These are phyloP conservation scores for Pseudomassariella vexata DNA, from an alignment of 2,329 filamentous ascomycete species.

Conservation along the genomic window DNA sequence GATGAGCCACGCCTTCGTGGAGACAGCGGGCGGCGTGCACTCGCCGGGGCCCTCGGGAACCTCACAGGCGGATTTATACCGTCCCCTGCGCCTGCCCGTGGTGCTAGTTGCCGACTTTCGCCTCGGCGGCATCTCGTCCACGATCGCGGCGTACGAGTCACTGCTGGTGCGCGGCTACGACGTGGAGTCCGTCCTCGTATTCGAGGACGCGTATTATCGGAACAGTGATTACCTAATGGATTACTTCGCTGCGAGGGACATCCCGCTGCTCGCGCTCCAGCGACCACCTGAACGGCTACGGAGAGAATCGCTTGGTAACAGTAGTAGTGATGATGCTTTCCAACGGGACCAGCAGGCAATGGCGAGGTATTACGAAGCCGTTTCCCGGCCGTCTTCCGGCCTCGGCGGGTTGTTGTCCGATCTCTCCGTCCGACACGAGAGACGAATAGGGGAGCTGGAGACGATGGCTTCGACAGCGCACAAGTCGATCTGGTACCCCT, in stretches of 20 bases:
- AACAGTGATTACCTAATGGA: constrained; percentile 61
- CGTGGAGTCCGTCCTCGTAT: constrained; percentile 63
- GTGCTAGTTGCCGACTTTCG: constrained; percentile 70
- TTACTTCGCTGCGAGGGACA: constrained; percentile 58
- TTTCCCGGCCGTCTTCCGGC: constrained; percentile 26
- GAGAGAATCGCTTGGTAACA: no score
- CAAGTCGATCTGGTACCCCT: constrained; percentile 75
- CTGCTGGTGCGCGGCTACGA: constrained; percentile 74
- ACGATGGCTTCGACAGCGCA: constrained; percentile 57
- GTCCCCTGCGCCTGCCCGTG: constrained; percentile 66
- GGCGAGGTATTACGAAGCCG: constrained; percentile 56
- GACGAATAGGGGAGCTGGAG: constrained; percentile 53
- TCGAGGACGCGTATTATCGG: constrained; percentile 58
- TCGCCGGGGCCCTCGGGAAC: constrained; percentile 72
- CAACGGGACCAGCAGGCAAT: constrained; percentile 51
- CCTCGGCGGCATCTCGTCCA: constrained; percentile 74
- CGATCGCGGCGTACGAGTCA: constrained; percentile 76
- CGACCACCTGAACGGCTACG: constrained; percentile 53
- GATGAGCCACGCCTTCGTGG: no score
- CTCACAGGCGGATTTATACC: constrained; percentile 72
- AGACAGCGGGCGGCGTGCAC: constrained; percentile 78
- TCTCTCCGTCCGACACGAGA: constrained; percentile 47
- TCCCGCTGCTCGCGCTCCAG: constrained; percentile 52
- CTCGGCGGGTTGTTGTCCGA: constrained; percentile 41
- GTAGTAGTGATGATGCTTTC: no score